Conservation (phyloP, 1,284 basidiomycete genomes). For the Tremellales sp. region DNA sequence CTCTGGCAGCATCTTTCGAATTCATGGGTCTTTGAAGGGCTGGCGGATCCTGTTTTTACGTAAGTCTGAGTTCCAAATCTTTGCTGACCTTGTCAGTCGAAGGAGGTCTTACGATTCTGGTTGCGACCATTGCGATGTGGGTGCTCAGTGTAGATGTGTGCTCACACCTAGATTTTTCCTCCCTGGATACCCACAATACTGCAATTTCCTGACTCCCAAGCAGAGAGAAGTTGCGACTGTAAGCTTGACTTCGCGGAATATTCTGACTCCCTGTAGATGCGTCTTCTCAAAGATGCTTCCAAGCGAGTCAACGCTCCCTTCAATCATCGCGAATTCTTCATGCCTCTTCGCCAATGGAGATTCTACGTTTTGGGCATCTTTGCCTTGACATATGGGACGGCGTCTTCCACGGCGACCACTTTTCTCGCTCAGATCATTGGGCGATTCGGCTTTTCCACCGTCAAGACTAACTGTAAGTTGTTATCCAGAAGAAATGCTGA, state of each 20-base stretch:
- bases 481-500: no score
- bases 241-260: no score
- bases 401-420: slow-evolving; percentile 44
- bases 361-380: slow-evolving; percentile 14
- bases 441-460: slow-evolving; percentile 51
- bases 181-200: slow-evolving; percentile 7
- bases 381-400: slow-evolving; percentile 49
- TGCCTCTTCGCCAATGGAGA: slow-evolving; percentile 9
- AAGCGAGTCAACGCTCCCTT: slow-evolving; percentile 10
- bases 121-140: slow-evolving; percentile 52
- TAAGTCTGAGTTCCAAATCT: no score
- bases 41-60: slow-evolving; percentile 56
- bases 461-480: slow-evolving; percentile 30
- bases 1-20: slow-evolving; percentile 53
- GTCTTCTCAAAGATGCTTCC: slow-evolving; percentile 16
- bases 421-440: slow-evolving; percentile 56
- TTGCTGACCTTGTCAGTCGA: no score
- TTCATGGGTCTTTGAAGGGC: slow-evolving; percentile 48
- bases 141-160: not conserved
- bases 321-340: slow-evolving; percentile 5
- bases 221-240: slow-evolving; percentile 10
- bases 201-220: slow-evolving; percentile 11
- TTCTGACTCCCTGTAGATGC: no score
- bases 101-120: slow-evolving; percentile 43
- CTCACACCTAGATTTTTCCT: slow-evolving; percentile 9